These are phyloP conservation scores for Trichoderma sp. DNA, from an alignment of 2,329 filamentous ascomycete genomes.

Conservation along the genomic window DNA sequence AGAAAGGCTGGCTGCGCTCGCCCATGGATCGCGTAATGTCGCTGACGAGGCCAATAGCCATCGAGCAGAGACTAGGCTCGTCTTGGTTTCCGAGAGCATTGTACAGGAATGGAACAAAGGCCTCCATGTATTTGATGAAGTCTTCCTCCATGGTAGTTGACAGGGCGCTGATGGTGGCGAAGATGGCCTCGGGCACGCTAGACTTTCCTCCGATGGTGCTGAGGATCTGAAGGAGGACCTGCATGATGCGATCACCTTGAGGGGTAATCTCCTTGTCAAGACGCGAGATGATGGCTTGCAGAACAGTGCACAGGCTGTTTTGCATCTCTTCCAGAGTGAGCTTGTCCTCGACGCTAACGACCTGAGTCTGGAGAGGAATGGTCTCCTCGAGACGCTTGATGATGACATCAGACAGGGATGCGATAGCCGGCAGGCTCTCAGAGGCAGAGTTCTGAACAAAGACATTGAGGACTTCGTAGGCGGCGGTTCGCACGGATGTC, in stretches of 20 bases:
- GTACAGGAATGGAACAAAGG: constrained; percentile 88
- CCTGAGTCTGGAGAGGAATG: constrained; percentile 82
- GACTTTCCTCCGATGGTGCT: constrained; percentile 78
- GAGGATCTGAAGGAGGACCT: constrained; percentile 77
- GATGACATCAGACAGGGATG: constrained; percentile 79
- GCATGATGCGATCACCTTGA: constrained; percentile 92
- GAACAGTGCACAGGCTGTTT: constrained; percentile 86
- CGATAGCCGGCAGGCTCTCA: constrained; percentile 78
- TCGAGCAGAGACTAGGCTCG: constrained; percentile 87
- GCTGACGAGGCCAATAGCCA: constrained; percentile 96
- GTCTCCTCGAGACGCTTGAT: constrained; percentile 90
- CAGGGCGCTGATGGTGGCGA: constrained; percentile 87
- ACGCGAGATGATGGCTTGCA: constrained; percentile 86
- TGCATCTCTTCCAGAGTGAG: constrained; percentile 97
- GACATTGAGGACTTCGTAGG: constrained; percentile 93
- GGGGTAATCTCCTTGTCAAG: constrained; percentile 88
- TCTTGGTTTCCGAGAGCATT: constrained; percentile 94
- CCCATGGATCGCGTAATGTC: constrained; percentile 92
- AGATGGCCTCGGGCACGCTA: constrained; percentile 89
- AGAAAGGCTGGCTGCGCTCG: constrained; percentile 88
- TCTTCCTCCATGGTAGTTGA: constrained; percentile 88
- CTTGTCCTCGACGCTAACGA: constrained; percentile 94
- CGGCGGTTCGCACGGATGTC: constrained; percentile 85
- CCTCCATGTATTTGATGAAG: constrained; percentile 96
- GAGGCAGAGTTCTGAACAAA: constrained; percentile 89